phyloP scores from a whole-genome alignment of 805 yeast species.

The Saccharomyces eubayanus region DNA sequence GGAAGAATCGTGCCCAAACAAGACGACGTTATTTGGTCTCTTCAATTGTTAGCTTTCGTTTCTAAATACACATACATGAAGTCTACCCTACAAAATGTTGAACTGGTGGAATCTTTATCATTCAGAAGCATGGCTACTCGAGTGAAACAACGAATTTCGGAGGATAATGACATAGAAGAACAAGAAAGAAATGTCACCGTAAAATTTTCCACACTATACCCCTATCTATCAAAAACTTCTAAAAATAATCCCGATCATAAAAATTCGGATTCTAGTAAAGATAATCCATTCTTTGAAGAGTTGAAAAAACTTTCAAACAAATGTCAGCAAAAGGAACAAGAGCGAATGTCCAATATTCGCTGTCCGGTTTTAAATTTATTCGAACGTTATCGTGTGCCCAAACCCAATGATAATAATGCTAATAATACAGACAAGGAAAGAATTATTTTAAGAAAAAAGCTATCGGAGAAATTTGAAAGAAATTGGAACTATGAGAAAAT shows the following conservation, averaged over 20 bases:
- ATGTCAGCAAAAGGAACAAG: constrained; percentile 3
- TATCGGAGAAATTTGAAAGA: constrained; percentile 18
- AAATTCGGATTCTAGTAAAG: neutral
- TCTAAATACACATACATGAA: constrained; percentile 83
- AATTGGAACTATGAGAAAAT: constrained; percentile 42
- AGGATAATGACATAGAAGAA: constrained; percentile 1
- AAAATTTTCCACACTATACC: neutral
- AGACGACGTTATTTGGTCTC: constrained; percentile 89
- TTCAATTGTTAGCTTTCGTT: constrained; percentile 85
- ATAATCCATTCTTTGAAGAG: constrained; percentile 15
- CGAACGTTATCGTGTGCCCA: neutral
- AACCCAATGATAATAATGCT: neutral
- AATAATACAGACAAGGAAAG: constrained; percentile 5
- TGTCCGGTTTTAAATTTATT: neutral
- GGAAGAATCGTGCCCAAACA: constrained; percentile 84
- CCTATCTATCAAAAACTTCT: neutral
- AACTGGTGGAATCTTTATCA: constrained; percentile 64
- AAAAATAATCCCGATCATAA: neutral
- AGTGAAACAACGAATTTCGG: constrained; percentile 10
- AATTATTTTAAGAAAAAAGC: constrained; percentile 7
- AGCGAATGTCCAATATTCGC: neutral
- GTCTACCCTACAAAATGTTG: constrained; percentile 63
- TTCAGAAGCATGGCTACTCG: constrained; percentile 32
- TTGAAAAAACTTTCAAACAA: constrained; percentile 7
- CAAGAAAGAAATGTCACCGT: neutral